These are phyloP conservation scores for Cinchona pubescens DNA, from an alignment of 257 asterid species.

Conservation along the genomic window DNA sequence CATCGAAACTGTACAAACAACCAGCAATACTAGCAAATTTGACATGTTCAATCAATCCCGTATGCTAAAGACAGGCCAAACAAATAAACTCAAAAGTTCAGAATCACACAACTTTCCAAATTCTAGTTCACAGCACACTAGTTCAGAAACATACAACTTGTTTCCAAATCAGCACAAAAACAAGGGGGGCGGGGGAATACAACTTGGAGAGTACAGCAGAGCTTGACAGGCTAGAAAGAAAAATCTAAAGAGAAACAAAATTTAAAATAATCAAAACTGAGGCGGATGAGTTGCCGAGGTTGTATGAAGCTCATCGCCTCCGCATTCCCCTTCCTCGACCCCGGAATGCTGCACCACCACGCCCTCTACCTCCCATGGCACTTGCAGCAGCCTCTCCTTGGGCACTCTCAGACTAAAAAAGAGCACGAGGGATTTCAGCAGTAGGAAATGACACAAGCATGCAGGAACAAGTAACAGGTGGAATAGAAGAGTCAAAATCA, in stretches of 20 bases:
- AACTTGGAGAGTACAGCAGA: not conserved
- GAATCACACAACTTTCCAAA: not conserved
- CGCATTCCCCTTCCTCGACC: constrained; percentile 96
- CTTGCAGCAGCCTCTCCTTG: constrained; percentile 94
- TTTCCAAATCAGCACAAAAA: not conserved
- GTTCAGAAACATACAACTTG: no score
- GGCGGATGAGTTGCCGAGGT: not conserved
- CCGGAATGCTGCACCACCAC: constrained; percentile 57
- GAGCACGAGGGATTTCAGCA: not conserved
- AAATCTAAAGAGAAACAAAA: not conserved
- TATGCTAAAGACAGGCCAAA: not conserved
- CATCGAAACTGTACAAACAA: no score
- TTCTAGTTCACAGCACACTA: no score
- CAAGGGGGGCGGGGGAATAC: not conserved
- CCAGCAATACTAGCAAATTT: not conserved
- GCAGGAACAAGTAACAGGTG: not conserved
- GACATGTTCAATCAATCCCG: not conserved
- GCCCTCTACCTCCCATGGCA: constrained; percentile 83
- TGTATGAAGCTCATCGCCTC: constrained; percentile 42
- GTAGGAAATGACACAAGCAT: not conserved
- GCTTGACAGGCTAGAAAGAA: not conserved
- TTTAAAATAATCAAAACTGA: not conserved
- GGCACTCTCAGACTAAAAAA: constrained; percentile 89
- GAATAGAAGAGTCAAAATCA: not conserved
- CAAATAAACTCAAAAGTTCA: not conserved